phyloP scores from a whole-genome alignment of 2,329 filamentous ascomycete species.

The Blastomyces emzantsi region DNA sequence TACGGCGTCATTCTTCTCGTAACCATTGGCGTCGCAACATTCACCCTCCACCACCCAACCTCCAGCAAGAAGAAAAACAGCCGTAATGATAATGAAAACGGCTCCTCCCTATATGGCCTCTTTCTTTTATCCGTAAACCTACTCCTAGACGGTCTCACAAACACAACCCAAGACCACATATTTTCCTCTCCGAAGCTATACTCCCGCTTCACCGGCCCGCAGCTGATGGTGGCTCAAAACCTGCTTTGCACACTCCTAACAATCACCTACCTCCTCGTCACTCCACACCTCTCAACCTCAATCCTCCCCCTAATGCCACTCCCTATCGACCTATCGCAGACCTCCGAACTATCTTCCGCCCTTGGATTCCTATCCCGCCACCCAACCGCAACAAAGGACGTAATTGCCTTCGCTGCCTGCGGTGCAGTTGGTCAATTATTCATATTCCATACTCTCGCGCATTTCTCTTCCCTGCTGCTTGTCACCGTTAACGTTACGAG shows the following conservation, averaged over 20 bases:
- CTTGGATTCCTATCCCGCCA: constrained; percentile 70
- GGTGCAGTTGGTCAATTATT: constrained; percentile 94
- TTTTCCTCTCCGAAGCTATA: constrained; percentile 58
- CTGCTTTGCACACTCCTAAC: constrained; percentile 75
- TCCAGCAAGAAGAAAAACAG: constrained; percentile 47
- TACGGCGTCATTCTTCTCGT: constrained; percentile 89
- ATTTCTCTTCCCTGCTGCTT: constrained; percentile 82
- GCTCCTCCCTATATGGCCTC: constrained; percentile 60
- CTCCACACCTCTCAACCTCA: constrained; percentile 64
- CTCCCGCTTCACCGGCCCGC: constrained; percentile 74
- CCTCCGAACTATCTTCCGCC: constrained; percentile 72
- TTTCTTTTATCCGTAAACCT: constrained; percentile 80
- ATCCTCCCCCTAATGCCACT: constrained; percentile 60
- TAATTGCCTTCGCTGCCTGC: constrained; percentile 80
- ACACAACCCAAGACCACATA: constrained; percentile 93
- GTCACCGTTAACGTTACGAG: constrained; percentile 95
- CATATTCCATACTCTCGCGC: constrained; percentile 91
- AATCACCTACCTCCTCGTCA: constrained; percentile 62
- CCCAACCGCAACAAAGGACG: constrained; percentile 75
- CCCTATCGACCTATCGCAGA: constrained; percentile 46
- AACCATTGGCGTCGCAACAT: constrained; percentile 85
- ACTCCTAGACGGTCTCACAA: constrained; percentile 90
- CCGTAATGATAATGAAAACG: constrained; percentile 46
- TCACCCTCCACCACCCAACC: constrained; percentile 74
- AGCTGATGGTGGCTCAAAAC: constrained; percentile 99